Percentiles rank a stretch among this genome's conserved stretches.
These are phyloP conservation scores for Thraustochytrium sp. DNA, from an alignment of 352 stramenopile species.

Conservation along the genomic window DNA sequence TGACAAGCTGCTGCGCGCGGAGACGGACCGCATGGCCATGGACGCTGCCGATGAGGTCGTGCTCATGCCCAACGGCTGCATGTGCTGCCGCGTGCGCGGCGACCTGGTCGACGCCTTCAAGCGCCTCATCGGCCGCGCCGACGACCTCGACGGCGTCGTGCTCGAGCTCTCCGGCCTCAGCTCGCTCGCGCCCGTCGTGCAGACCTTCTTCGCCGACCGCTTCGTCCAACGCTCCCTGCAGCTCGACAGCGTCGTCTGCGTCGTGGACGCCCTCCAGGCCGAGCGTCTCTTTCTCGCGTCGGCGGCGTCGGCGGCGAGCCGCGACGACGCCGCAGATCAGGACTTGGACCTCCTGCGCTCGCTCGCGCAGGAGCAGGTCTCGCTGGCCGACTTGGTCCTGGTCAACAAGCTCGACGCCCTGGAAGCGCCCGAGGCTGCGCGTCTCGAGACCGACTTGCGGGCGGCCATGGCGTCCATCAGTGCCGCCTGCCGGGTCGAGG, in stretches of 20 bases:
- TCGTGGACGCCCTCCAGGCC: slow-evolving; percentile 87
- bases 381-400: slow-evolving; percentile 27
- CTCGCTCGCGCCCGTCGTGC: slow-evolving; percentile 91
- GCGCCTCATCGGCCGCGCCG: slow-evolving; percentile 76
- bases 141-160: slow-evolving; percentile 91
- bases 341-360: background rate
- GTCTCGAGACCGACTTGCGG: background rate
- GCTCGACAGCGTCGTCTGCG: slow-evolving; percentile 89
- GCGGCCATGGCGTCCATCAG: background rate
- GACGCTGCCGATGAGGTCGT: slow-evolving; percentile 22
- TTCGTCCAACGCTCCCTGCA: slow-evolving; percentile 78
- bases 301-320: background rate
- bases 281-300: slow-evolving; percentile 56
- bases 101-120: slow-evolving; percentile 85
- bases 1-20: background rate
- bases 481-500: background rate
- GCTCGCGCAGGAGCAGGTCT: slow-evolving; percentile 12
- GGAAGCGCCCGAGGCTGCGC: background rate
- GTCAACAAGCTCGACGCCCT: slow-evolving; percentile 22
- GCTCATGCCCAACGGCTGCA: slow-evolving; percentile 41
- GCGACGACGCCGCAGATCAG: background rate
- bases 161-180: slow-evolving; percentile 94
- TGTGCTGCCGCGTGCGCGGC: slow-evolving; percentile 81
- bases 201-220: slow-evolving; percentile 85
- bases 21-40: background rate